Conservation (phyloP, 441 rosid genomes). For the Gossypium lobatum region DNA sequence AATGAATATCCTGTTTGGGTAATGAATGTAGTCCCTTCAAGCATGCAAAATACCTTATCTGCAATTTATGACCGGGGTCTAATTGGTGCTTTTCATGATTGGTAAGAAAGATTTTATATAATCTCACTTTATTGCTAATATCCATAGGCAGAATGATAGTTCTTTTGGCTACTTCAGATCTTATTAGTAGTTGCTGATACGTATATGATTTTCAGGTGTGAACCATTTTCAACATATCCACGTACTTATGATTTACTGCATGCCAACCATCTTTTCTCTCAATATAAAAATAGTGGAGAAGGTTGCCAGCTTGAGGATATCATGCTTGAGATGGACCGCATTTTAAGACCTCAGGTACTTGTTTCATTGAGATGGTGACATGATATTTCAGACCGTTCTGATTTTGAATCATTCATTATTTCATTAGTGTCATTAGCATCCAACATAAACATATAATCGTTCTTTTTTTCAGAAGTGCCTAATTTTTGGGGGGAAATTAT, state of each 20-base stretch:
- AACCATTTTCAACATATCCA: slow-evolving; percentile 91
- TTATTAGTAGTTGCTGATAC: neutral
- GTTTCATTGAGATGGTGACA: neutral
- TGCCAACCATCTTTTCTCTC: slow-evolving; percentile 61
- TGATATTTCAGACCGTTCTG: neutral
- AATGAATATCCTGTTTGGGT: slow-evolving; percentile 74
- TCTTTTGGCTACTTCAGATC: neutral
- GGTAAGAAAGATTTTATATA: slow-evolving; percentile 43
- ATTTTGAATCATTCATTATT: neutral
- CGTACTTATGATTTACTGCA: slow-evolving; percentile 85
- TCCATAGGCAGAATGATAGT: neutral
- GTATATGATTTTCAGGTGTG: slow-evolving; percentile 53
- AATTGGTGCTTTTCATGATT: slow-evolving; percentile 77
- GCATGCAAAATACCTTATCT: slow-evolving; percentile 61
- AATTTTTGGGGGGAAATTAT: neutral
- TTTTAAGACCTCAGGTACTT: slow-evolving; percentile 73
- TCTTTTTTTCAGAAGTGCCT: neutral
- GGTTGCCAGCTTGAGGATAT: slow-evolving; percentile 76
- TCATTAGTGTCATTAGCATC: neutral
- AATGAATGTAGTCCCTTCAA: slow-evolving; percentile 76
- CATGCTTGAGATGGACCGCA: slow-evolving; percentile 89
- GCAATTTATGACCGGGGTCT: slow-evolving; percentile 79
- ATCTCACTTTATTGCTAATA: neutral
- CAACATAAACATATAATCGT: neutral
- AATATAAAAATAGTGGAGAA: slow-evolving; percentile 44